Evolutionary conservation across 495 filamentous ascomycete species (phyloP), one percentile per base, ranked within the genome.

Genomic region (Rhypophila decipiens): DNA sequence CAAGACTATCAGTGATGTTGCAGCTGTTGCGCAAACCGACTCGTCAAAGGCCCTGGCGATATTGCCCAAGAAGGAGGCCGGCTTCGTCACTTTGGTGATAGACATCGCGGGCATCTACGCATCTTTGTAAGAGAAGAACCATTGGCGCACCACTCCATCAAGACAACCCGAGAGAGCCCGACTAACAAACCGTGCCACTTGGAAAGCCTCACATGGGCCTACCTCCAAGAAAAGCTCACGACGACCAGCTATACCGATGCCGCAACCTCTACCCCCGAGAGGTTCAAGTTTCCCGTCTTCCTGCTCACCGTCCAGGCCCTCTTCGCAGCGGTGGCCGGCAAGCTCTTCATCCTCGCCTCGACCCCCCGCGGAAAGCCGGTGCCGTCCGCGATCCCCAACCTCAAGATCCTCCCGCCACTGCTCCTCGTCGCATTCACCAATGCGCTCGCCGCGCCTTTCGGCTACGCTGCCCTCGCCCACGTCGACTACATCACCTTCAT

Each of bases 401-500:
- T 70, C 47, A 61, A 70, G 23, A 44, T 57, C 57, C 63, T 95
- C 27, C 63, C 77, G 24, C 88, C 90, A n/a, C 74, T 98, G 17
- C 56, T 88, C 42, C 81, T 96, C 38, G 88, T 98, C 45, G 86
- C 89, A 55, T 68, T 95, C 39, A 94, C 87, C 19, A 85, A 83
- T 52, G 87, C 88, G 1, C 86, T 98, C 49, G 88, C 91, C 17
- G 86, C 83, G 5, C 93, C 93, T 23, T 97, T 98, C 56, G 93
- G 93, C 53, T 98, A 98, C 69, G 90, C 91, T 36, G 84, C 81
- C 39, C 83, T 98, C 37, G 78, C 83, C 31, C 91, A 98, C 66
- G 91, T 97, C 71, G 93, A 97, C 77, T 98, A 97, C 75, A 85
- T 98, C 61, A 98, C 93, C 18, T 98, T 90, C 73, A 91, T 96